A percentile compares a stretch with the other conserved stretches of the same genome.
Evolutionary conservation across 257 asterid genomes (phyloP).

Genomic region (Lavandula angustifolia): DNA sequence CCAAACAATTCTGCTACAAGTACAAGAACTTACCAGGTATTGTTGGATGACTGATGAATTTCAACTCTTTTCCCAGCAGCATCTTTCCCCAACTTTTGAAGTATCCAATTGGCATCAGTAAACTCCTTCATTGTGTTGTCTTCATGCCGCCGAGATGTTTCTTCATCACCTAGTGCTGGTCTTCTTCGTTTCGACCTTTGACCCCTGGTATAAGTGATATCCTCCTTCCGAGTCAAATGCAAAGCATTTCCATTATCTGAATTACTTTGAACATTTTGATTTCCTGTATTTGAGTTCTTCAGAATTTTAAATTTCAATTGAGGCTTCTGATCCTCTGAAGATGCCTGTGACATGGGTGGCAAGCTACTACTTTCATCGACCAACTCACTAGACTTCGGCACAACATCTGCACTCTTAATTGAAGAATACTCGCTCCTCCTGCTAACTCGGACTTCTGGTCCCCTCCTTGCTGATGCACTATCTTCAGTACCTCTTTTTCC

Average conservation of each 20-base stretch:
- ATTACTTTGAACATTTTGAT: slow-evolving; percentile 41
- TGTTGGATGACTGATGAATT: slow-evolving; percentile 73
- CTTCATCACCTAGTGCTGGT: slow-evolving; percentile 55
- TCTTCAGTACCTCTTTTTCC: slow-evolving; percentile 53
- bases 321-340: slow-evolving; percentile 58
- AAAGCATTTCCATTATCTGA: slow-evolving; percentile 32
- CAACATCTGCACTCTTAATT: slow-evolving; percentile 36
- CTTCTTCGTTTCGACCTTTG: slow-evolving; percentile 88
- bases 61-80: slow-evolving; percentile 96
- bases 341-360: slow-evolving; percentile 36
- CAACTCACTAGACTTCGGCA: slow-evolving; percentile 41
- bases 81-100: slow-evolving; percentile 87
- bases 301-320: slow-evolving; percentile 64
- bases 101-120: slow-evolving; percentile 86
- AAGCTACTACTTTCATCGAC: slow-evolving; percentile 42
- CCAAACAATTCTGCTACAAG: neutral
- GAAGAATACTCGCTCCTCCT: slow-evolving; percentile 48
- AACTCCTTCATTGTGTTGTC: slow-evolving; percentile 68
- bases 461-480: slow-evolving; percentile 38
- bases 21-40: slow-evolving; percentile 63
- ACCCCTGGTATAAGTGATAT: slow-evolving; percentile 69
- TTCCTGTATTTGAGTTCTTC: slow-evolving; percentile 60
- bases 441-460: slow-evolving; percentile 44
- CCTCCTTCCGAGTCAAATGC: slow-evolving; percentile 55
- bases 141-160: slow-evolving; percentile 48